These are phyloP conservation scores for Yarrowia galli DNA, from an alignment of 1,139 yeast species.

Conservation along the genomic window DNA sequence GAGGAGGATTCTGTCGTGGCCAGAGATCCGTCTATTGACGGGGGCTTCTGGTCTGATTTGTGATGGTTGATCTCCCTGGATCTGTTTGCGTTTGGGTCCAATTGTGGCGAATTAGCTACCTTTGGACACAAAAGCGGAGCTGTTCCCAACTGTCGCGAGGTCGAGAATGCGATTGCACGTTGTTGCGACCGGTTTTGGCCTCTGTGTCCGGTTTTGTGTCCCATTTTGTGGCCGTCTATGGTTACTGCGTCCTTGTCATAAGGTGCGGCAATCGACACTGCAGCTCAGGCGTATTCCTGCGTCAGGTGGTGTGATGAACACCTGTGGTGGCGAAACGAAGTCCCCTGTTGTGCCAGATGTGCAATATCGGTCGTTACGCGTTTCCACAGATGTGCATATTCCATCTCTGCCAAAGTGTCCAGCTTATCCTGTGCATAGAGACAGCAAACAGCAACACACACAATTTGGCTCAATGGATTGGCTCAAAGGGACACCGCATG, in stretches of 20 bases:
- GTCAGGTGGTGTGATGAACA: conserved; percentile 6
- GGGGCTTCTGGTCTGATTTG: background rate
- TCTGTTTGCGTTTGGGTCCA: background rate
- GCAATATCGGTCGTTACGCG: background rate
- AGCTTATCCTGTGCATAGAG: too few relatives aligned
- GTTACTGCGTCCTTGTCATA: too few relatives aligned
- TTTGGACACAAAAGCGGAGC: background rate
- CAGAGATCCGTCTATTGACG: background rate
- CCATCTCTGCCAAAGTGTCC: background rate
- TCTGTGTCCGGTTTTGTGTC: background rate
- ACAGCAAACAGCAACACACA: background rate
- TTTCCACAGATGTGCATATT: background rate
- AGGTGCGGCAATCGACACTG: conserved; percentile 12
- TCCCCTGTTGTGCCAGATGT: background rate
- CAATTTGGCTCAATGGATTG: background rate
- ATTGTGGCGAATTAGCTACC: background rate
- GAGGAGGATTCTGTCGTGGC: too few relatives aligned
- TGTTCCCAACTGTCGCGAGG: too few relatives aligned
- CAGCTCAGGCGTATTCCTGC: conserved; percentile 29
- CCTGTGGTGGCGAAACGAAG: background rate
- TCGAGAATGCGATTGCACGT: background rate
- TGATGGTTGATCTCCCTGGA: background rate
- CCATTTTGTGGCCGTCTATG: too few relatives aligned
- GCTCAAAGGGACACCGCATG: background rate
- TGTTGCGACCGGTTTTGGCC: background rate